phyloP scores from a whole-genome alignment of 148 eudicot species.

The Cornus suecica region DNA sequence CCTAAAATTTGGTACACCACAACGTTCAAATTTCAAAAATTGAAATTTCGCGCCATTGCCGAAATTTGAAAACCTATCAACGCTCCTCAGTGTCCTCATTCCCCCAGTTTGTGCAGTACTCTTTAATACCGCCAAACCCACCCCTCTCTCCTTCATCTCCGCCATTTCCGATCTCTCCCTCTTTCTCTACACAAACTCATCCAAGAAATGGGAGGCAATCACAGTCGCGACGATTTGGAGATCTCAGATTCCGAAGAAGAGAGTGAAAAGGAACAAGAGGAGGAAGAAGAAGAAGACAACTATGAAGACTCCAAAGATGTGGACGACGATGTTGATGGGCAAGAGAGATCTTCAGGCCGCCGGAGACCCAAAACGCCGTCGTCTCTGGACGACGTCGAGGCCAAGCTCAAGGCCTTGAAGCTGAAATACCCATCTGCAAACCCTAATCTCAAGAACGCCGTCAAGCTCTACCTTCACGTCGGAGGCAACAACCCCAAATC shows the following conservation, averaged over 20 bases:
- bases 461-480: slow-evolving; percentile 52
- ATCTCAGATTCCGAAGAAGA: slow-evolving; percentile 60
- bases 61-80: too few relatives aligned
- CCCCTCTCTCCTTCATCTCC: not conserved
- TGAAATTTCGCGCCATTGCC: slow-evolving; percentile 10
- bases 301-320: slow-evolving; percentile 30
- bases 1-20: slow-evolving; percentile 3
- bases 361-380: slow-evolving; percentile 36
- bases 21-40: slow-evolving; percentile 15
- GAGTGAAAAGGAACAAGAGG: slow-evolving; percentile 16
- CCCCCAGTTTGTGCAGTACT: not conserved
- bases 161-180: not conserved
- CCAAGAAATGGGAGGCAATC: slow-evolving; percentile 51
- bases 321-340: slow-evolving; percentile 21
- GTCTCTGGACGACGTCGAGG: slow-evolving; percentile 60
- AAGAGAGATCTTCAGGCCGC: slow-evolving; percentile 19
- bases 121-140: not conserved
- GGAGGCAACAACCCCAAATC: slow-evolving; percentile 55
- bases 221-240: slow-evolving; percentile 61
- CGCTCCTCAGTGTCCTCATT: too few relatives aligned
- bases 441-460: slow-evolving; percentile 34
- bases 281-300: slow-evolving; percentile 22
- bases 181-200: not conserved
- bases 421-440: slow-evolving; percentile 49
- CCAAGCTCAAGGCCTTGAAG: slow-evolving; percentile 60